Base-by-base conservation (phyloP, 202 grass and related monocot genomes). In the Miscanthus sacchariflorus region DNA sequence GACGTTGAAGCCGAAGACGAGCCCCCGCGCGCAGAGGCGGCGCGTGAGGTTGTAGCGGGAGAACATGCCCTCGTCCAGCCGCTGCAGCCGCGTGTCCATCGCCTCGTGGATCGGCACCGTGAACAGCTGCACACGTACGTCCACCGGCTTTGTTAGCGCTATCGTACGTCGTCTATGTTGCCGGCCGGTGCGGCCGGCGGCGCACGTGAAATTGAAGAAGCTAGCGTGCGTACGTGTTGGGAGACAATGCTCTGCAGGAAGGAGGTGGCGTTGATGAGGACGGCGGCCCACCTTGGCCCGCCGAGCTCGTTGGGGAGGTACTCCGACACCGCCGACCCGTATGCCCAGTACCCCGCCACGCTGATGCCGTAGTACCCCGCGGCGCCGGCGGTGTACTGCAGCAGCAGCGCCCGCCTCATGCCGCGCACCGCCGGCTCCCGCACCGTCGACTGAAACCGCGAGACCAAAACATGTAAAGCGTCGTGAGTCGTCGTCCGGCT, bases 261-360 rank as follows among this genome's bases (percentile, higher is more conserved):
- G 64, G 95, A 91, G 59, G 95, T 68, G 45, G 68, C 78, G 83
- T 98, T 98, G 83, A 95, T 93, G 74, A 93, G 83, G 25, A 95
- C 89, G 66, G 82, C 83, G 2, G 80, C 93, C 95, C 95, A 98
- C 68, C 83, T 78, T 2, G 95, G 95, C 2, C 93, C 91, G 11
- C 89, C 89, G 74, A 98, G 74, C 83, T 98, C 63, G 76, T 90
- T 56, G 5, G 95, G 93, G 35, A 98, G 95, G 90, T 95, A 95
- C 71, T 93, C 91, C 1, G 95, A 95, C 45, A 91, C 89, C 43
- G 95, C 17, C 28, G 95, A 85, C 30, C 95, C 93, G 79, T 98
- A 98, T 9, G 93, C 95, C 95, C 95, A 98, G 86, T 98, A 98
- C 28, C 95, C 95, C 15, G 88, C 93, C 39, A 93, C 91, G 88